These are phyloP conservation scores for Sisymbrium irio DNA, from an alignment of 345 rosid species.

Conservation along the genomic window DNA sequence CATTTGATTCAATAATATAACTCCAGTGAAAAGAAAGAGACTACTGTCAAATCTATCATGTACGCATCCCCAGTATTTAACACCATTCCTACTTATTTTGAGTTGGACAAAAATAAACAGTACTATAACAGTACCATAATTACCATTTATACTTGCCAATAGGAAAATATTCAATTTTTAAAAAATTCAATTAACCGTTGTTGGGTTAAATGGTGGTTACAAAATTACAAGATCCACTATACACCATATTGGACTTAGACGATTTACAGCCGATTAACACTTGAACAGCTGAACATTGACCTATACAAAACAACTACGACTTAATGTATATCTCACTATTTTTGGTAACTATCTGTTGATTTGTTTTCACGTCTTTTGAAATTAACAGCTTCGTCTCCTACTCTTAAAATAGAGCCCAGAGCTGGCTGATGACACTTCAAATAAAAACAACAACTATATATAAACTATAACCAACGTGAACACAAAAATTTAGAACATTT, in stretches of 20 bases:
- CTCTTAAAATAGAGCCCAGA: constrained; percentile 32
- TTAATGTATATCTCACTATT: neutral
- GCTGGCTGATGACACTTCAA: constrained; percentile 21
- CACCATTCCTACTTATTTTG: neutral
- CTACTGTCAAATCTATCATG: neutral
- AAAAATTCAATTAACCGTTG: neutral
- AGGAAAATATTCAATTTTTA: neutral
- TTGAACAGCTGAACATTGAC: neutral
- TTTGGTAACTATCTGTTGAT: constrained; percentile 12
- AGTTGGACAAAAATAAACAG: neutral
- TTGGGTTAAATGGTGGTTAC: neutral
- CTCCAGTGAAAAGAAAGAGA: too few species aligned
- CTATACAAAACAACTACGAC: neutral
- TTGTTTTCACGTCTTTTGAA: constrained; percentile 15
- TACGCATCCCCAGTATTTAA: neutral
- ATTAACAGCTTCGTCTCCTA: neutral
- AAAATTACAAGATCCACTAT: neutral
- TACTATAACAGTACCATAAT: too few species aligned
- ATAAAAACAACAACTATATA: constrained; percentile 24
- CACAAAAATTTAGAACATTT: constrained; percentile 24
- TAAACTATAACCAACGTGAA: constrained; percentile 17
- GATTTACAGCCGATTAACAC: constrained; percentile 10
- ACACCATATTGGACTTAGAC: neutral
- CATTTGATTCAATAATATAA: too few species aligned
- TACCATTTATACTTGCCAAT: neutral